Evolutionary conservation across 108 stramenopile species (phyloP).

Genomic region (Pseudonitzschia multiseries): DNA sequence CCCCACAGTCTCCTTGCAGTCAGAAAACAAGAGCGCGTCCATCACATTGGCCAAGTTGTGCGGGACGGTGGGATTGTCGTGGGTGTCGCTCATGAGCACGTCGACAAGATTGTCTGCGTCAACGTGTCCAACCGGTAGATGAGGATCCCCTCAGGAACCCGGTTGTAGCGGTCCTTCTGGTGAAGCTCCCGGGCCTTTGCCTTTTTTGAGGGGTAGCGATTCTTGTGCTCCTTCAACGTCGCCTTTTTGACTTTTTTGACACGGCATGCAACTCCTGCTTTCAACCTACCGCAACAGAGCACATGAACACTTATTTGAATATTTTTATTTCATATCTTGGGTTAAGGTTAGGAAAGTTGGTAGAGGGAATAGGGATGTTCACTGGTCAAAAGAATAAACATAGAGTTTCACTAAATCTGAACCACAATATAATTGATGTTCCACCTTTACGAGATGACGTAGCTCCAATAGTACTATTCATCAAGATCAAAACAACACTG

Average conservation of each 20-base stretch:
- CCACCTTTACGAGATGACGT: no score
- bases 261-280: no score
- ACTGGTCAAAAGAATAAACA: no score
- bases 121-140: constrained; percentile 82
- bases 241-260: constrained; percentile 40
- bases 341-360: no score
- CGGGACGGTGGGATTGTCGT: constrained; percentile 49
- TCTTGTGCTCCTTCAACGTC: constrained; percentile 33
- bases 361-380: no score
- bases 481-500: no score
- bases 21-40: constrained; percentile 26
- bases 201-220: constrained; percentile 36
- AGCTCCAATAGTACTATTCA: no score
- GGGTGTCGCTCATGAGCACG: constrained; percentile 55
- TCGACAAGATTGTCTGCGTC: constrained; percentile 54
- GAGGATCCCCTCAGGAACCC: constrained; percentile 80
- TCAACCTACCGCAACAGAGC: no score
- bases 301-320: no score
- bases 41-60: constrained; percentile 24
- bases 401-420: no score
- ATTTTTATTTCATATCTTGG: no score
- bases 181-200: constrained; percentile 21
- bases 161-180: constrained; percentile 52
- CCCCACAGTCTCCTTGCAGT: constrained; percentile 28
- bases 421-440: no score